Conservation (phyloP, 345 rosid species). For the Triadica sebifera region DNA sequence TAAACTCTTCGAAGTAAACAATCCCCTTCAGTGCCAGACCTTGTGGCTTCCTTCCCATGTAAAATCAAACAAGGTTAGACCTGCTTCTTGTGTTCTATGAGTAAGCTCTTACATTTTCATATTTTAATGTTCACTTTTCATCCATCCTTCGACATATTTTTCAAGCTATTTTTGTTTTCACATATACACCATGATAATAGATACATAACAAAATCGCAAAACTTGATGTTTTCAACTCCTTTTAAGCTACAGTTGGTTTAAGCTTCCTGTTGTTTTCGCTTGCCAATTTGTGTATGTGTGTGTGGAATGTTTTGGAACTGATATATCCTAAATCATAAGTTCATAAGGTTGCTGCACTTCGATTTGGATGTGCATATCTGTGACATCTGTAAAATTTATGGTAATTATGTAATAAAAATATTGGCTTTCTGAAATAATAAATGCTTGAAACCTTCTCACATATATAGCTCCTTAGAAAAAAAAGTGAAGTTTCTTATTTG, state of each 20-base stretch:
- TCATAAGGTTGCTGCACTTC: background rate
- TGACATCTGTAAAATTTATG: background rate
- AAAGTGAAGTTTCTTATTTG: background rate
- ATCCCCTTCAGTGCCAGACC: conserved; percentile 32
- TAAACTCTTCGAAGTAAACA: conserved; percentile 27
- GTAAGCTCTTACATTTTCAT: background rate
- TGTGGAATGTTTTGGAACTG: background rate
- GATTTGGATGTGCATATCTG: background rate
- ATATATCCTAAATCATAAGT: background rate
- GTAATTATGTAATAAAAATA: background rate
- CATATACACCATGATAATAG: background rate
- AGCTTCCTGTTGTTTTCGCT: conserved; percentile 5
- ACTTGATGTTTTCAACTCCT: background rate
- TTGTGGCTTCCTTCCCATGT: conserved; percentile 27
- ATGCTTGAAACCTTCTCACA: background rate
- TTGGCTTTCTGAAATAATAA: background rate
- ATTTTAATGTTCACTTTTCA: background rate
- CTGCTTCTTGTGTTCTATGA: background rate
- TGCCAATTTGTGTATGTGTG: background rate
- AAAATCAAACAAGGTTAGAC: conserved; percentile 35
- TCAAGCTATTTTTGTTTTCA: background rate
- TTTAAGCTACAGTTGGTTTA: conserved; percentile 5
- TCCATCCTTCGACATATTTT: background rate
- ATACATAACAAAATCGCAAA: background rate
- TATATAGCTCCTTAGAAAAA: background rate